Evolutionary conservation across 2,329 filamentous ascomycete species (phyloP), one percentile per base, ranked within the genome.

Genomic region (Ceratocystis colombiana): DNA sequence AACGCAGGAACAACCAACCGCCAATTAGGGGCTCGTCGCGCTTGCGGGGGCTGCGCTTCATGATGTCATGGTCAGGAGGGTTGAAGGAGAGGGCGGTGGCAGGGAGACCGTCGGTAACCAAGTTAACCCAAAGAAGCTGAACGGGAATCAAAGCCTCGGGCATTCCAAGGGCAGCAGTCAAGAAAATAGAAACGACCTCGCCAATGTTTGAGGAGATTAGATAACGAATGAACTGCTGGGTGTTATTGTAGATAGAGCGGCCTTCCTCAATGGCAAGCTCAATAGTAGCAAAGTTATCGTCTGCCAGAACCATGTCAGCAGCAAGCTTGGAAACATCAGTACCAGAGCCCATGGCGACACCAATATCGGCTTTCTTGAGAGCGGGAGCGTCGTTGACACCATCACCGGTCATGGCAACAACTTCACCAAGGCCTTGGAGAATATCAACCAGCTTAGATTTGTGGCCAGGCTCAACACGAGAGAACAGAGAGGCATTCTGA

Each of bases 161-260:
- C 90, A 99, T 96, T 70, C 95, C 95, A 68, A 95, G 81, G 15
- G 94, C 94, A 30, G 94, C 94, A 12, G 94, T 99, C 72, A 99
- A 78, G 83, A 99, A 99, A 77, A 99, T 99, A 8, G 94, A 97
- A 45, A 99, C 94, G 45, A 99, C 94, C 76, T 99, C 94, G 72
- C 94, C 95, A 71, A 99, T 99, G 79, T 99, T 99, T 70, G 93
- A 97, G 7, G 93, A 97, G 75, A 99, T 99, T 69, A 99, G 84
- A 76, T 99, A 99, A 62, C 95, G 90, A 77, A 99, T 99, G 77
- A 99, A 99, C 76, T 99, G 94, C 75, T 99, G 94, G 5, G 94
- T 99, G 82, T 99, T 99, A 86, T 94, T 97, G 84, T 96, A 99
- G 78, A 99, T 99, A 70, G 92, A 92, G 69, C 94, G 88, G 65